Percentiles rank a stretch among this genome's conserved stretches.
Evolutionary conservation across 164 flowering plant genomes (phyloP).

Genomic region (Sextonia rubra): DNA sequence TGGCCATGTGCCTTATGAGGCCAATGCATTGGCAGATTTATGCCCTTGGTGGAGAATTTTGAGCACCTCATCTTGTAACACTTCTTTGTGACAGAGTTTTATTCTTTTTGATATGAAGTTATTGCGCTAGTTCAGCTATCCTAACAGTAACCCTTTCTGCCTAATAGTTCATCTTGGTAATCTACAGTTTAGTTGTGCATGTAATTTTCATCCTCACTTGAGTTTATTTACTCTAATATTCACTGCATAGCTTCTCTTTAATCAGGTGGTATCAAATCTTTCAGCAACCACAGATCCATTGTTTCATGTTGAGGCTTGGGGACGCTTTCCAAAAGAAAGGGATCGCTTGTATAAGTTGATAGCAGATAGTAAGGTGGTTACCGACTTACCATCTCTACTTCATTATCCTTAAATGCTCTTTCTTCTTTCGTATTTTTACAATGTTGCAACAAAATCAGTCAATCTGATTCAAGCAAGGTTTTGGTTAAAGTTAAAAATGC

Average conservation of each 20-base stretch:
- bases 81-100: too few species aligned
- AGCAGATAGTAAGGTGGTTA: slow-evolving; percentile 48
- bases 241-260: not conserved
- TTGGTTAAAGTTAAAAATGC: too few species aligned
- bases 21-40: too few species aligned
- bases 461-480: too few species aligned
- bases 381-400: not conserved
- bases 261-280: slow-evolving; percentile 69
- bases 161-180: not conserved
- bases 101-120: too few species aligned
- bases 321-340: slow-evolving; percentile 71
- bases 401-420: not conserved
- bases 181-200: not conserved
- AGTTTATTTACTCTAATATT: not conserved
- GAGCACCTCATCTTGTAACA: too few species aligned
- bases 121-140: too few species aligned
- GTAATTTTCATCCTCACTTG: not conserved
- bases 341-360: slow-evolving; percentile 49
- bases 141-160: not conserved
- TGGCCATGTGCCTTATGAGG: too few species aligned
- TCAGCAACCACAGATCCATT: slow-evolving; percentile 63
- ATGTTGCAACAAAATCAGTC: too few species aligned
- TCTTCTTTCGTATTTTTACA: not conserved
- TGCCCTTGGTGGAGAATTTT: too few species aligned
- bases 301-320: slow-evolving; percentile 65